Evolutionary conservation across 2,329 filamentous ascomycete genomes (phyloP), one percentile per base, ranked within the genome.

Genomic region (Xylariales sp.): DNA sequence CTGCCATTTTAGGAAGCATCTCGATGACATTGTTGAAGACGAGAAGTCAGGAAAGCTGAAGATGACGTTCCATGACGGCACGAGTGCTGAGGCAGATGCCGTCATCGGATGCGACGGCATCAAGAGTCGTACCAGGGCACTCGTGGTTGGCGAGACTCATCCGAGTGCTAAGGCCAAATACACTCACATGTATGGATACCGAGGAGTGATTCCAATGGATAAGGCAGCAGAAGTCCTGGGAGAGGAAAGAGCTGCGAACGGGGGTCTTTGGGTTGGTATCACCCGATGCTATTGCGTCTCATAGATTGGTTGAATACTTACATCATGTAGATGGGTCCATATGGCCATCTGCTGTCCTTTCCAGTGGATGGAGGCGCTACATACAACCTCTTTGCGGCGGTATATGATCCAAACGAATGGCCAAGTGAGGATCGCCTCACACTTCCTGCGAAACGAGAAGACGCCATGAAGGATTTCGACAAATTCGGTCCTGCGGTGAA

Each of bases 51-150:
- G 42, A 1, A 44, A 44, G 27, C 31, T 52, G 31, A 24, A 43
- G 19, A 25, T 55, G 21, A 42, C 22, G 21, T 58, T 60, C 42
- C 38, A 24, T n/a, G 57, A 60, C 22, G 55, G 55, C 4, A 57
- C 48, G 1, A 47, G 45, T 14, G 57, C 52, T 3, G 48, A 51
- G 40, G 58, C 56, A 4, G 58, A 60, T 35, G 55, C 52, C 6
- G 51, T 78, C 0, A 58, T 82, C 29, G 77, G 75, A 1, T 80
- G 76, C 49, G 79, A 83, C 55, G 79, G 79, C 0, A 77, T 83
- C 52, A 80, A 81, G 55, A 75, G 71, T 5, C 62, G 64, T n/a
- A 66, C 70, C 3, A 60, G 78, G 10, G 55, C 68, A 25, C 54
- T 74, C 4, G 56, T 82, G 8, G 60, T 80, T 1, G 49, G 61